A percentile compares a stretch with the other conserved stretches of the same genome.
These are phyloP conservation scores for Wickerhamiella occidentalis DNA, from an alignment of 805 yeast species.

Conservation along the genomic window DNA sequence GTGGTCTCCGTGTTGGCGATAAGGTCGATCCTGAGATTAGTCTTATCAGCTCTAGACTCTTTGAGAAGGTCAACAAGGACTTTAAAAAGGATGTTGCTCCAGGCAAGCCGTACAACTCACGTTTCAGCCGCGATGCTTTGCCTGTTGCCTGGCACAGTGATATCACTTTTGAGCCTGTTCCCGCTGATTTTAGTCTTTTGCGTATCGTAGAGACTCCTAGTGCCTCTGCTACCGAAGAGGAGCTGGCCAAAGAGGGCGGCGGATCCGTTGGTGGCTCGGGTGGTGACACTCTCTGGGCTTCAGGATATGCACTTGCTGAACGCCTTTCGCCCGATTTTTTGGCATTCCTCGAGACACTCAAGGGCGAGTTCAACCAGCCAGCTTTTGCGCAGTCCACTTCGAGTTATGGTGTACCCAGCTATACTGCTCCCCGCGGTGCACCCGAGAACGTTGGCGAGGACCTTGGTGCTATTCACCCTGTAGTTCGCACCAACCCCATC, in stretches of 20 bases:
- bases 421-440: constrained; percentile 23
- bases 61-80: constrained; percentile 17
- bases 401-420: constrained; percentile 8
- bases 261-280: constrained; percentile 19
- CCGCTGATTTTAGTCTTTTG: constrained; percentile 44
- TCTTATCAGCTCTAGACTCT: constrained; percentile 20
- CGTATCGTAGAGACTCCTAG: constrained; percentile 36
- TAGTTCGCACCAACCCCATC: constrained; percentile 52
- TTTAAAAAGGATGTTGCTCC: background rate
- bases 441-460: constrained; percentile 38
- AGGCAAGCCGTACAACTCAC: background rate
- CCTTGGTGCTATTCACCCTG: constrained; percentile 43
- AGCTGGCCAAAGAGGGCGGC: background rate
- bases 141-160: constrained; percentile 40
- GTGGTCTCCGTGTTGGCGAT: constrained; percentile 23
- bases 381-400: background rate
- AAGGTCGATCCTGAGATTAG: constrained; percentile 25
- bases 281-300: constrained; percentile 45
- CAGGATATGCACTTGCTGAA: constrained; percentile 43
- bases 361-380: constrained; percentile 8
- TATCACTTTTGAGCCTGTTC: constrained; percentile 43
- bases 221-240: background rate
- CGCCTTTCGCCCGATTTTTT: constrained; percentile 40
- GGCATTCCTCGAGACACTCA: constrained; percentile 34
- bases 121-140: background rate